A percentile compares a stretch with the other conserved stretches of the same genome.
phyloP scores from a whole-genome alignment of 352 stramenopile species.

The Phytophthora hibernalis region DNA sequence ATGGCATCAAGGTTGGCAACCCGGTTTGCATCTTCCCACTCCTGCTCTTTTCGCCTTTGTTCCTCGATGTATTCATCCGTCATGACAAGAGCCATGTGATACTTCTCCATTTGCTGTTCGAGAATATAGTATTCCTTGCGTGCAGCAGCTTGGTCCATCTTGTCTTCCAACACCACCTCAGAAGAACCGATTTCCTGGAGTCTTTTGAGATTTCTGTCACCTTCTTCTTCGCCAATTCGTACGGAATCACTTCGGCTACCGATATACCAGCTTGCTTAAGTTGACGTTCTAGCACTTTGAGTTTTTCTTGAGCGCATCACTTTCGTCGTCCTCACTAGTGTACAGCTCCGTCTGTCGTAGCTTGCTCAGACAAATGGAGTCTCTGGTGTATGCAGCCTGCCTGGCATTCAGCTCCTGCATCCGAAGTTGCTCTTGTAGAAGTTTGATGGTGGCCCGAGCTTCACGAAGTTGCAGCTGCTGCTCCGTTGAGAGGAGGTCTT shows the following conservation, averaged over 20 bases:
- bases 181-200: constrained; percentile 87
- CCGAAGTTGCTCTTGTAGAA: constrained; percentile 64
- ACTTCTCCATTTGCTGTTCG: constrained; percentile 93
- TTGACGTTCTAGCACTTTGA: constrained; percentile 78
- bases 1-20: constrained; percentile 62
- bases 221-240: constrained; percentile 80
- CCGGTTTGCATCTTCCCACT: constrained; percentile 77
- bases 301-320: constrained; percentile 65
- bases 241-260: constrained; percentile 91
- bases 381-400: constrained; percentile 55
- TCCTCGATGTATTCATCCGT: constrained; percentile 92
- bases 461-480: constrained; percentile 69
- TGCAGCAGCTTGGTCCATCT: constrained; percentile 49
- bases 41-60: constrained; percentile 61
- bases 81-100: constrained; percentile 89
- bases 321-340: constrained; percentile 51
- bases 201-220: constrained; percentile 77
- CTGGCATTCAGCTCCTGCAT: constrained; percentile 62
- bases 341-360: constrained; percentile 50
- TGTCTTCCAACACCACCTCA: constrained; percentile 65
- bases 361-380: constrained; percentile 67
- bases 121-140: constrained; percentile 89
- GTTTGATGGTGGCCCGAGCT: constrained; percentile 58
- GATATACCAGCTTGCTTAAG: constrained; percentile 80
- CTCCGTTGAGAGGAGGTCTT: constrained; percentile 60